Percentiles rank a stretch among this genome's conserved stretches.
phyloP scores from a whole-genome alignment of 176 grass and related monocot species.

The Bothriochloa decipiens region DNA sequence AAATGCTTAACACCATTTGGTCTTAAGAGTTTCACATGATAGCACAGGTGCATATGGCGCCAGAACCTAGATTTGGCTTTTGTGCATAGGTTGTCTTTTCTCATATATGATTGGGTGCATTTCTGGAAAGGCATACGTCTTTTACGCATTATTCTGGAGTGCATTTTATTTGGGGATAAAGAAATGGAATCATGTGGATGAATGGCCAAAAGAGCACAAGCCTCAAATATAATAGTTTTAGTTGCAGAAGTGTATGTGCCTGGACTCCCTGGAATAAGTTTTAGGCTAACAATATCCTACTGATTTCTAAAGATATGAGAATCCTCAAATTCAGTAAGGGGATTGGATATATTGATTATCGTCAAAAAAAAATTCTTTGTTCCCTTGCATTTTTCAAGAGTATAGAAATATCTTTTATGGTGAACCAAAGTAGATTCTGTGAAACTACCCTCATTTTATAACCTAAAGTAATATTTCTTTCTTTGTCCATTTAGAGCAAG shows the following conservation, averaged over 20 bases:
- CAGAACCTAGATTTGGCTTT: slow-evolving; percentile 15
- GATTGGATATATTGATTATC: neutral
- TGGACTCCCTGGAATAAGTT: neutral
- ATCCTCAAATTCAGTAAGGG: slow-evolving; percentile 11
- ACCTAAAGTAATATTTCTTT: neutral
- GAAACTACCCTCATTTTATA: neutral
- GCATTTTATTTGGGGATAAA: slow-evolving; percentile 24
- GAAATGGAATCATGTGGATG: neutral
- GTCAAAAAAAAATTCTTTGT: neutral
- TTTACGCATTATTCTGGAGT: slow-evolving; percentile 12
- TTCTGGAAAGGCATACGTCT: slow-evolving; percentile 5
- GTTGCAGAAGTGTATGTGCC: neutral
- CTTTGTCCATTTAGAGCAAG: neutral
- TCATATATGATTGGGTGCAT: slow-evolving; percentile 21
- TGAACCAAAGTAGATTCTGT: neutral
- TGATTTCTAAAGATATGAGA: neutral
- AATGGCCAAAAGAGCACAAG: neutral
- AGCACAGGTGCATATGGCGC: neutral
- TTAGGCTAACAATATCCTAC: neutral
- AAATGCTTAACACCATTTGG: neutral
- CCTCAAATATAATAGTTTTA: neutral
- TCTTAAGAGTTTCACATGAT: neutral
- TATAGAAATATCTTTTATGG: neutral
- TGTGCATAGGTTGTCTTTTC: slow-evolving; percentile 32
- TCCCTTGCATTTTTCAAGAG: neutral